Conservation (phyloP, 805 yeast genomes). For the Candida glaebosa region DNA sequence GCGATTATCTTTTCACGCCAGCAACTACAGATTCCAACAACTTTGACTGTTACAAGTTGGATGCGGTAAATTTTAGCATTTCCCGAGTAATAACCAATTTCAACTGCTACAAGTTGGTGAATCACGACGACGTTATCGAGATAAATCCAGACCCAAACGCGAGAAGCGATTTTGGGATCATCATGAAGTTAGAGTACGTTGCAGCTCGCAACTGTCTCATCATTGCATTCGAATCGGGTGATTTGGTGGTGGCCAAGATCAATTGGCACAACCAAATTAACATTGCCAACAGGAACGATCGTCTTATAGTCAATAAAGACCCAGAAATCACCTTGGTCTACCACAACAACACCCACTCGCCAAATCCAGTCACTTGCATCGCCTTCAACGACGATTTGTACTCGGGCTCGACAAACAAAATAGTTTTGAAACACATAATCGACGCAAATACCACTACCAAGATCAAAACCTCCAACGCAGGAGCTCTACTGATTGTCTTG, state of each 20-base stretch:
- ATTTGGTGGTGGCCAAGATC: conserved; percentile 28
- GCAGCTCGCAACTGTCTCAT: conserved; percentile 23
- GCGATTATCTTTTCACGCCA: conserved; percentile 49
- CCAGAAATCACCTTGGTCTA: conserved; percentile 16
- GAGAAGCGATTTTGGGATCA: conserved; percentile 55
- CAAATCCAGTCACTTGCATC: conserved; percentile 48
- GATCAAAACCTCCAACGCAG: conserved; percentile 15
- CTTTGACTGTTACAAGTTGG: conserved; percentile 53
- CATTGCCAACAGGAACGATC: neutral
- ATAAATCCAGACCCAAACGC: conserved; percentile 11
- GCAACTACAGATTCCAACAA: conserved; percentile 60
- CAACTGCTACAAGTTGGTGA: conserved; percentile 19
- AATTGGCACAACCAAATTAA: conserved; percentile 9
- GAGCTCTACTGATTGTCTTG: conserved; percentile 21
- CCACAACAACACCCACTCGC: conserved; percentile 37
- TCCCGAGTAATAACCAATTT: conserved; percentile 32
- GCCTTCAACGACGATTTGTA: conserved; percentile 39
- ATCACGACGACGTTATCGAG: conserved; percentile 8
- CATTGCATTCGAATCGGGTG: conserved; percentile 78
- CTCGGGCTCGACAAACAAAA: conserved; percentile 49
- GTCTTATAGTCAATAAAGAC: conserved; percentile 22
- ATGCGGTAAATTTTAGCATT: conserved; percentile 14
- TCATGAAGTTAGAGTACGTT: conserved; percentile 54
- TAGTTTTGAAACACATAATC: conserved; percentile 27
- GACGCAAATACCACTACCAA: neutral